Base-by-base conservation (phyloP, 192 early-diverging fungal genomes). In the Glomus cerebriforme region DNA sequence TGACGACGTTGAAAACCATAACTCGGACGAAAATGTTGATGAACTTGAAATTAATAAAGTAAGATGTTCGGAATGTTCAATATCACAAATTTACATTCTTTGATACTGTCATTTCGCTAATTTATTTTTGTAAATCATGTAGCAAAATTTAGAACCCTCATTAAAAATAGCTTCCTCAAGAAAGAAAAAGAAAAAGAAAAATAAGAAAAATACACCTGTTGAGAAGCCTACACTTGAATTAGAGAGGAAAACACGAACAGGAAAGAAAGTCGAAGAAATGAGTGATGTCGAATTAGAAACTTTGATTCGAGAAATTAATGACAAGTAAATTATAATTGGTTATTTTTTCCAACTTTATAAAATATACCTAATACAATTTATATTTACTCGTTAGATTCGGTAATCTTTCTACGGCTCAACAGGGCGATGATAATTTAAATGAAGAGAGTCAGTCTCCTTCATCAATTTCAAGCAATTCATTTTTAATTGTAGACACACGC, bases 251-350 rank as follows among this genome's bases (percentile, higher is more conserved):
- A 31, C 65, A 58, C 59, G 82, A 77, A 45, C 81, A 81, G 22
- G 70, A 71, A 72, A 81, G 35, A 68, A 78, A 34, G 66, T 84
- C 4, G 82, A 87, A 29, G 90, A 90, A 9, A 87, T 91, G 77
- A 88, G 81, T 39, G 72, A 87, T 71, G 86, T 89, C 62, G 93
- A 95, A 72, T 85, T 95, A 58, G 93, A 95, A 68, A 81, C 79
- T 58, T 85, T 88, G 13, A 79, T 94, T 32, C 82, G 84, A 75
- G 88, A 92, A 71, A 81, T 94, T 64, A 88, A 88, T 67, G 81
- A 84, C 49, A 88, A 90, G 87, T 88, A 87, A 79, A 87, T 79
- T 27, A 49, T 39, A n/a, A 7, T n/a, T 65, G 39, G 0, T 37
- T 35, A 13, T 19, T 29, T n/a, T 31, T 64, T 75, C n/a, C 10